Evolutionary conservation across 805 yeast genomes (phyloP).

Genomic region (Torulaspora gathmanii): DNA sequence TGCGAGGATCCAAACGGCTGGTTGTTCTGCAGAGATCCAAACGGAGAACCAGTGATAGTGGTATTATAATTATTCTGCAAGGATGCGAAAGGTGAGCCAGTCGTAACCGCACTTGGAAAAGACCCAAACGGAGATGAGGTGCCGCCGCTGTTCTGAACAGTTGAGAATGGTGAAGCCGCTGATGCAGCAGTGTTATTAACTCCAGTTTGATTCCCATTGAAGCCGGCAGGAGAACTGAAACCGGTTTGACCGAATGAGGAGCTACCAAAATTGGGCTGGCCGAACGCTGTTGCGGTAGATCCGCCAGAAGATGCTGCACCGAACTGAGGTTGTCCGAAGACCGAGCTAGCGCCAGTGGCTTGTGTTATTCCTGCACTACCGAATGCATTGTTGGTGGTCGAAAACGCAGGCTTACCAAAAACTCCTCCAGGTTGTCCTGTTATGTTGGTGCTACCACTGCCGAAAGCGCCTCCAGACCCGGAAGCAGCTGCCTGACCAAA

Average conservation of each 20-base stretch:
- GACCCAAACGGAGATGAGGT: conserved; percentile 11
- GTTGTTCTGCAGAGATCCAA: conserved; percentile 9
- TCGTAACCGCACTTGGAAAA: conserved; percentile 1
- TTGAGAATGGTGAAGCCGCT: background rate
- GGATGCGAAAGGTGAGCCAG: conserved; percentile 6
- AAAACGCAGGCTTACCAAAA: no score
- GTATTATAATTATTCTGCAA: conserved; percentile 1
- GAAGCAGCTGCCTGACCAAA: conserved; percentile 12
- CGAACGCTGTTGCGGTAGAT: conserved; percentile 13
- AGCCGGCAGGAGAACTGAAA: conserved; percentile 21
- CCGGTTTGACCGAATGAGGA: conserved; percentile 19
- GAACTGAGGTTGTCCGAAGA: conserved; percentile 23
- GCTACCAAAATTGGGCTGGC: conserved; percentile 22
- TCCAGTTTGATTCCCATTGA: no score
- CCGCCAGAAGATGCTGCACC: conserved; percentile 17
- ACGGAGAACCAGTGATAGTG: conserved; percentile 8
- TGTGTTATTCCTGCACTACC: conserved; percentile 2
- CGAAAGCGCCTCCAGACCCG: background rate
- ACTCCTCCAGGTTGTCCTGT: conserved; percentile 22
- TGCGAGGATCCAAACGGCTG: conserved; percentile 12
- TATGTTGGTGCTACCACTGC: conserved; percentile 1
- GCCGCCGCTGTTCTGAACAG: background rate
- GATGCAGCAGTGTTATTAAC: background rate
- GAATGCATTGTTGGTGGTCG: conserved; percentile 2
- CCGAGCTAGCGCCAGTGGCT: conserved; percentile 7